Base-by-base conservation (phyloP, 371 early-diverging fungal genomes). In the Conidiobolus incongruus region DNA sequence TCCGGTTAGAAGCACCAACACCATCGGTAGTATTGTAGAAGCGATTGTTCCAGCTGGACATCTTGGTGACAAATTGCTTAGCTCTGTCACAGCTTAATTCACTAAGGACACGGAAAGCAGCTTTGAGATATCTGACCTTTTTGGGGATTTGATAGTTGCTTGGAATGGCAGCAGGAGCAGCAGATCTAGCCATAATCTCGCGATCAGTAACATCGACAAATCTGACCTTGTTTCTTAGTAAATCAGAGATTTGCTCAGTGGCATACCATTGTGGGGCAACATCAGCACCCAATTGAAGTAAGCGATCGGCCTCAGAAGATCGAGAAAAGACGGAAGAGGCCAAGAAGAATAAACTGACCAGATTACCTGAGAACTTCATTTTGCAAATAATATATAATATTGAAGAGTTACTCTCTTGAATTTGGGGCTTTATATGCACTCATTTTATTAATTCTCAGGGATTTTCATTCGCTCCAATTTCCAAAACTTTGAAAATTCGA, bases 151-250 rank as follows among this genome's bases (percentile, higher is more conserved):
- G 19, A 60, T 54, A 35, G 72, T 63, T 17, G 69, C 61, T n/a
- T 47, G 32, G 10, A 62, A 54, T 1, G 42, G 36, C 37, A 41
- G 48, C 15, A 72, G 71, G 29, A 66, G 63, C 31, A 51, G 66
- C 66, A 35, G 13, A 6, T 11, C 13, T 13, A 29, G 15, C 2
- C n/a, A 13, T 13, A 6, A 26, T 11, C 24, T 21, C 21, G 15
- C 6, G n/a, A 38, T 85, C 82, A 17, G 94, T 93, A 40, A 93
- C 70, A 55, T 93, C 94, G 74, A 91, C 86, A 52, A 75, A 91
- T 20, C 59, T 56, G 41, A 73, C 61, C 17, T 70, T 70, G 6
- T 62, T 58, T 20, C 77, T 65, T 29, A 75, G 52, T 45, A 92
- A 66, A 1, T 54, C 62, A 13, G 69, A 49, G 19, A 79, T 78